These are phyloP conservation scores for Ammopiptanthus mongolicus DNA, from an alignment of 306 rosid species.

Conservation along the genomic window DNA sequence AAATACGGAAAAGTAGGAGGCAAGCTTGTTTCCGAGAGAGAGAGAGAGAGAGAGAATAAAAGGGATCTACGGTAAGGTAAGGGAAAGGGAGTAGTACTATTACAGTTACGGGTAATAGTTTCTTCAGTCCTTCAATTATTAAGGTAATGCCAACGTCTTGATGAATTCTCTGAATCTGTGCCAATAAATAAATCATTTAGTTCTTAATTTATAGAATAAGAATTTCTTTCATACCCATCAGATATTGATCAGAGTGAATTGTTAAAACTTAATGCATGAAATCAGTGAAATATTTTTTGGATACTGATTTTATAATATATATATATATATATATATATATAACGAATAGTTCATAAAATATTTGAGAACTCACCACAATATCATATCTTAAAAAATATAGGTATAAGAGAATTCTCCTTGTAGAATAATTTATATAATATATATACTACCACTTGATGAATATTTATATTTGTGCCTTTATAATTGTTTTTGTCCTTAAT, in stretches of 20 bases:
- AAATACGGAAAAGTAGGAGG: not conserved
- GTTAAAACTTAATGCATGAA: too few species aligned
- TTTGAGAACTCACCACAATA: too few species aligned
- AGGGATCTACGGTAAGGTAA: not conserved
- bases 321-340: too few species aligned
- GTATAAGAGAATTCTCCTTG: too few species aligned
- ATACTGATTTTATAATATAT: too few species aligned
- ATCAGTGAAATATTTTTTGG: too few species aligned
- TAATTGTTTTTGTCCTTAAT: slow-evolving; percentile 15
- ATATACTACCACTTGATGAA: not conserved
- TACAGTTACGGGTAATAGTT: slow-evolving; percentile 24
- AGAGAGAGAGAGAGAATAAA: not conserved
- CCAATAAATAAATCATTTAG: not conserved
- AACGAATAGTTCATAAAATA: too few species aligned
- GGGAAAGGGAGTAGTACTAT: not conserved
- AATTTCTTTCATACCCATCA: too few species aligned
- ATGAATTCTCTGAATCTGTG: not conserved
- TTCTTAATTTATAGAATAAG: not conserved
- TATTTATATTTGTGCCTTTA: not conserved
- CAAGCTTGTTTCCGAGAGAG: not conserved
- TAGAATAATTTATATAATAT: not conserved
- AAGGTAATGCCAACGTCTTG: slow-evolving; percentile 12
- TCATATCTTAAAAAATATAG: too few species aligned
- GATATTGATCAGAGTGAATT: too few species aligned
- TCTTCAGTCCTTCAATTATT: slow-evolving; percentile 29